These are phyloP conservation scores for Oryza glumipatula DNA, from an alignment of 176 grass and related monocot genomes.

Conservation along the genomic window DNA sequence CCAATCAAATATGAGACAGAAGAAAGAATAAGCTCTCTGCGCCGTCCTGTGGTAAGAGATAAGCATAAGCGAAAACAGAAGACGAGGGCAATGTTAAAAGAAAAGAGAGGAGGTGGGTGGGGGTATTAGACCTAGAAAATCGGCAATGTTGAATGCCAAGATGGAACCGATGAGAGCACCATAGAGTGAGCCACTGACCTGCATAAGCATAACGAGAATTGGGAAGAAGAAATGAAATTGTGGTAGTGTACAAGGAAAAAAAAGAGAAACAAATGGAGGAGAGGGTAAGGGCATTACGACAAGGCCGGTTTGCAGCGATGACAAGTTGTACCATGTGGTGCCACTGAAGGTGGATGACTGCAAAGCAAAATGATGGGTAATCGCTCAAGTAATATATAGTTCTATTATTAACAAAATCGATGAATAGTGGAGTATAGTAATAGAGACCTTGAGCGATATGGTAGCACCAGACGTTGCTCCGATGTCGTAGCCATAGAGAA, in stretches of 20 bases:
- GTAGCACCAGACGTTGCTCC: constrained; percentile 91
- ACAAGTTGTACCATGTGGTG: constrained; percentile 76
- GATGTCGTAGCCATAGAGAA: constrained; percentile 98
- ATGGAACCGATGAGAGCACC: constrained; percentile 87
- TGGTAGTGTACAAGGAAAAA: background rate
- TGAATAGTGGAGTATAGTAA: background rate
- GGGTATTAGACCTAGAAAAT: constrained; percentile 54
- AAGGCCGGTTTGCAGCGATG: constrained; percentile 84
- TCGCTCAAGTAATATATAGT: no score
- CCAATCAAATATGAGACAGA: constrained; percentile 76
- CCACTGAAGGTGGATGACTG: constrained; percentile 82
- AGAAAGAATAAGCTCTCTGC: constrained; percentile 80
- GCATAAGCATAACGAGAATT: constrained; percentile 12
- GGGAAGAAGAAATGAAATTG: background rate
- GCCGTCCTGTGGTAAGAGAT: constrained; percentile 60
- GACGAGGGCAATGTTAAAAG: background rate
- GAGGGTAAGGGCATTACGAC: constrained; percentile 57
- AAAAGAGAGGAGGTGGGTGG: constrained; percentile 19
- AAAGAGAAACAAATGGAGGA: background rate
- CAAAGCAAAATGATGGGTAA: background rate
- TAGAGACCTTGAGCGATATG: constrained; percentile 65
- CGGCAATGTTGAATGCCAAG: constrained; percentile 73
- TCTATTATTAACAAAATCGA: background rate
- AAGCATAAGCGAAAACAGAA: constrained; percentile 37
- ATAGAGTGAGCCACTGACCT: constrained; percentile 97